phyloP scores from a whole-genome alignment of 345 rosid genomes.

The Rubroshorea leprosula region DNA sequence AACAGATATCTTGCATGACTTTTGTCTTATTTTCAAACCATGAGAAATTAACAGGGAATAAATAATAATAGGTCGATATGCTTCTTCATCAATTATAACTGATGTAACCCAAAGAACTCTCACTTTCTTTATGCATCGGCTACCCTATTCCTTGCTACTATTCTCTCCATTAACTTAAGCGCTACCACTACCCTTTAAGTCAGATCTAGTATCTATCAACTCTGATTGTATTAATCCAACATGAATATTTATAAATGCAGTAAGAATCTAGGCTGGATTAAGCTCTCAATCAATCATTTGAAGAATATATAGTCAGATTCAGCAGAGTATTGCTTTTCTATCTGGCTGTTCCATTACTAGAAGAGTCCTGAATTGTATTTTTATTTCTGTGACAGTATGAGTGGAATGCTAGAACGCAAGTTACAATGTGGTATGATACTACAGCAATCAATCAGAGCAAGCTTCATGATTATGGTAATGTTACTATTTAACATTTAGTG shows the following conservation, averaged over 20 bases:
- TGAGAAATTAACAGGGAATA: neutral
- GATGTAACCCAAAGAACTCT: too few relatives aligned
- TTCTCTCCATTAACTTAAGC: too few relatives aligned
- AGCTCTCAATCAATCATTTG: too few relatives aligned
- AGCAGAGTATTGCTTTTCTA: too few relatives aligned
- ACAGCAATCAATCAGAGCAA: constrained; percentile 62
- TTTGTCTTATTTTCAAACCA: neutral
- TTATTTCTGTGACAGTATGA: constrained; percentile 46
- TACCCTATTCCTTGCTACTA: too few relatives aligned
- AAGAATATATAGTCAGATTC: too few relatives aligned
- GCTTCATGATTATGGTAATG: constrained; percentile 87
- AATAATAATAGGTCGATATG: neutral
- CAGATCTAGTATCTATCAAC: too few relatives aligned
- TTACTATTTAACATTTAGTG: constrained; percentile 4
- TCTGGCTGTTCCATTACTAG: neutral
- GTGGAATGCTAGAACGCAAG: constrained; percentile 92
- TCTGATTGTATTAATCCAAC: too few relatives aligned
- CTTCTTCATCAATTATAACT: neutral
- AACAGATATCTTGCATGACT: neutral
- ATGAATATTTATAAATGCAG: too few relatives aligned
- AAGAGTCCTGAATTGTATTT: neutral
- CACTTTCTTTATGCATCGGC: too few relatives aligned
- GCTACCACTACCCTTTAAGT: too few relatives aligned
- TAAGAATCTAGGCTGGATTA: too few relatives aligned
- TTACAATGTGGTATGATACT: constrained; percentile 94